These are phyloP conservation scores for Parietichytrium sp. DNA, from an alignment of 108 stramenopile genomes.

Conservation along the genomic window DNA sequence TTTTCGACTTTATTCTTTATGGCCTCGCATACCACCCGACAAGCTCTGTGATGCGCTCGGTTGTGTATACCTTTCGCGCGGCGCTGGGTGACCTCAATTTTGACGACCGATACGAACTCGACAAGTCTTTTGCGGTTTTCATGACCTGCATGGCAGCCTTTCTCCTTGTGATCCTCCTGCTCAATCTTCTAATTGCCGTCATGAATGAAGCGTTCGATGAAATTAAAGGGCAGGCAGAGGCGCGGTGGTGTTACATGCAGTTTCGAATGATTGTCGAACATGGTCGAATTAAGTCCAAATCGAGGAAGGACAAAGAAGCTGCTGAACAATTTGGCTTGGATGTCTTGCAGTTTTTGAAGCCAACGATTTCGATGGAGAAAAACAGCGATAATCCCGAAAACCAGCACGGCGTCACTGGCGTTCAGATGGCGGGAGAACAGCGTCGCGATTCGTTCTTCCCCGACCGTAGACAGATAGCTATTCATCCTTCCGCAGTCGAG, in stretches of 20 bases:
- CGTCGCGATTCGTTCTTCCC: too few relatives aligned
- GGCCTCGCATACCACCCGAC: constrained; percentile 26
- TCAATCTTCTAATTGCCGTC: constrained; percentile 40
- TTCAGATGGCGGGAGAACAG: too few relatives aligned
- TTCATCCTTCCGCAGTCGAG: too few relatives aligned
- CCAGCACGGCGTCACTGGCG: too few relatives aligned
- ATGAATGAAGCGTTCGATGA: constrained; percentile 41
- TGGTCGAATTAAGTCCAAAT: too few relatives aligned
- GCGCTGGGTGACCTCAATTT: constrained; percentile 26
- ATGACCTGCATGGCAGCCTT: background rate
- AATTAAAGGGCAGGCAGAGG: constrained; percentile 5
- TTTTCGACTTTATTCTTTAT: constrained; percentile 11
- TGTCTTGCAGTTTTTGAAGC: too few relatives aligned
- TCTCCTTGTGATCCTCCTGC: constrained; percentile 6
- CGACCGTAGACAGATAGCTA: too few relatives aligned
- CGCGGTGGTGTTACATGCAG: constrained; percentile 40
- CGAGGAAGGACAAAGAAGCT: too few relatives aligned
- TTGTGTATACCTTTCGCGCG: background rate
- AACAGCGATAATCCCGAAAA: too few relatives aligned
- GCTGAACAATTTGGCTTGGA: too few relatives aligned
- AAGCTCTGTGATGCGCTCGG: background rate
- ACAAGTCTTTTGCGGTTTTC: background rate
- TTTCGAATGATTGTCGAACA: constrained; percentile 31
- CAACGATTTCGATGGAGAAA: too few relatives aligned
- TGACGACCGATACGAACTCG: constrained; percentile 22